A percentile compares a stretch with the other conserved stretches of the same genome.
Evolutionary conservation across 2,329 filamentous ascomycete species (phyloP).

Genomic region (Botrytis fragariae): DNA sequence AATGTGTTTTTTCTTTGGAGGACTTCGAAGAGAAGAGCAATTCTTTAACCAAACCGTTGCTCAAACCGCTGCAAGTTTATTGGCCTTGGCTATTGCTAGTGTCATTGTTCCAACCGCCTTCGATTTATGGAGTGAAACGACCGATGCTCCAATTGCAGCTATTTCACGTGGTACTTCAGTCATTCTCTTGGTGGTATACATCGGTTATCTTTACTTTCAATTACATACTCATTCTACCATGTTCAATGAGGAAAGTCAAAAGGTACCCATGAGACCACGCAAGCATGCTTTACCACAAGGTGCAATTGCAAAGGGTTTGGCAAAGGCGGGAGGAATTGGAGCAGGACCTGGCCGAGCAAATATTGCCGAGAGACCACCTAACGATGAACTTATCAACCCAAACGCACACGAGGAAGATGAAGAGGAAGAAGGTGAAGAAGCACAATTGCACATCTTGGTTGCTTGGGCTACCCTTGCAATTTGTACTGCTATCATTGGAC

Average conservation of each 20-base stretch:
- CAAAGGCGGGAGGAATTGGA: conserved; percentile 35
- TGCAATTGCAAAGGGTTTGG: conserved; percentile 35
- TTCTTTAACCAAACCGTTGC: conserved; percentile 91
- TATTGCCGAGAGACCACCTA: conserved; percentile 27
- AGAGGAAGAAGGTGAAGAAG: conserved; percentile 70
- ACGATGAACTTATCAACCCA: conserved; percentile 44
- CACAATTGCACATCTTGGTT: conserved; percentile 69
- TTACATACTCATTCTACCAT: conserved; percentile 78
- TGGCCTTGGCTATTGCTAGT: conserved; percentile 69
- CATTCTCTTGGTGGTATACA: conserved; percentile 82
- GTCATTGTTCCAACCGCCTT: conserved; percentile 92
- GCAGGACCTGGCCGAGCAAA: conserved; percentile 35
- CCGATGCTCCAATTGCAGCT: conserved; percentile 50
- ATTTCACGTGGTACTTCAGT: conserved; percentile 72
- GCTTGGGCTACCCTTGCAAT: conserved; percentile 68
- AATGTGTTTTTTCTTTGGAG: conserved; percentile 83
- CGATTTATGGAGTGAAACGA: conserved; percentile 50
- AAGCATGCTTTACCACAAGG: conserved; percentile 40
- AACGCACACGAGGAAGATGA: conserved; percentile 46
- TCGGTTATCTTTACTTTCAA: conserved; percentile 83
- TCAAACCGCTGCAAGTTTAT: conserved; percentile 73
- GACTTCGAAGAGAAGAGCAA: conserved; percentile 71
- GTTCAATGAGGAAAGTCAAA: conserved; percentile 77
- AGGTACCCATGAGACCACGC: conserved; percentile 62
- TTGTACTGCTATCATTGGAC: conserved; percentile 69